These are phyloP conservation scores for Exophiala dermatitidis DNA, from an alignment of 2,329 filamentous ascomycete genomes.

Conservation along the genomic window DNA sequence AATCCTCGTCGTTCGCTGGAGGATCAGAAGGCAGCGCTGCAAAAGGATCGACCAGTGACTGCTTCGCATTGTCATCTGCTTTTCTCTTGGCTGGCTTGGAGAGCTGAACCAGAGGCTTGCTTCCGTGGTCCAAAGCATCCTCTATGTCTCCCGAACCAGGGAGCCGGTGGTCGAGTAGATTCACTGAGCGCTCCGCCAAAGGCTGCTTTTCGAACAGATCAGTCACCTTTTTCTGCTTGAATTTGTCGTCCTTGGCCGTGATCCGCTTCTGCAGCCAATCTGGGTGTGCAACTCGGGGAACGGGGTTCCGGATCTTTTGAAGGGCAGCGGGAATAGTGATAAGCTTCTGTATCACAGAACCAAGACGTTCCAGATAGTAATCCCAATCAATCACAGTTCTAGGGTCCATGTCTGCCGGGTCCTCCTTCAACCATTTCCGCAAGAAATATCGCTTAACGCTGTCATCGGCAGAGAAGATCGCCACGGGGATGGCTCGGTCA, in stretches of 20 bases:
- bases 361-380: constrained; percentile 92
- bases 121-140: constrained; percentile 65
- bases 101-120: constrained; percentile 57
- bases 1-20: constrained; percentile 79
- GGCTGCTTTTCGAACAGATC: constrained; percentile 63
- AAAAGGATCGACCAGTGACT: constrained; percentile 60
- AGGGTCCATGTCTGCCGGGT: constrained; percentile 84
- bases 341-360: constrained; percentile 96
- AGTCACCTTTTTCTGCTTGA: constrained; percentile 98
- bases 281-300: constrained; percentile 85
- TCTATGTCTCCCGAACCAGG: constrained; percentile 62
- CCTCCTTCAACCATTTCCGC: constrained; percentile 91
- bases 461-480: constrained; percentile 92
- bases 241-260: constrained; percentile 88
- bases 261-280: constrained; percentile 95
- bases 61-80: constrained; percentile 53
- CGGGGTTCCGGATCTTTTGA: constrained; percentile 90
- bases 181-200: constrained; percentile 49
- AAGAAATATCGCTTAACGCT: constrained; percentile 81
- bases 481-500: constrained; percentile 86
- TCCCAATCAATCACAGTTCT: constrained; percentile 88
- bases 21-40: constrained; percentile 73
- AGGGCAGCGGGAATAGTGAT: constrained; percentile 96
- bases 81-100: constrained; percentile 65
- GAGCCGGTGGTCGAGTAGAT: constrained; percentile 51